Conservation (phyloP, 768 basidiomycete species). For the Leccinellum luteum region DNA sequence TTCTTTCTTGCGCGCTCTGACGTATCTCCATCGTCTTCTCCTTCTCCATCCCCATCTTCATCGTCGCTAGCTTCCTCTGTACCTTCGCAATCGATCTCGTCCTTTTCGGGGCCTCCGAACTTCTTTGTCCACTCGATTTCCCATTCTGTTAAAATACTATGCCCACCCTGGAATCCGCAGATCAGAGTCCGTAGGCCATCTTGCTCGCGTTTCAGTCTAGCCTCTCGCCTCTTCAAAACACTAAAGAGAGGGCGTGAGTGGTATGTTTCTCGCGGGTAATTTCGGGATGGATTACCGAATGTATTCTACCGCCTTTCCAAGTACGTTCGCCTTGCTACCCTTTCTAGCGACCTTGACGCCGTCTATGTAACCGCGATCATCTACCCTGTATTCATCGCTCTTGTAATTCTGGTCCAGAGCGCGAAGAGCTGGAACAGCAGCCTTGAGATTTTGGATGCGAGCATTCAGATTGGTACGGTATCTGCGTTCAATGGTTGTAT, state of each 20-base stretch:
- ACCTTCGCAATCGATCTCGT: conserved; percentile 53
- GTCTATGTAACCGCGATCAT: conserved; percentile 83
- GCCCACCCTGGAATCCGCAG: conserved; percentile 69
- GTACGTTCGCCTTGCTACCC: conserved; percentile 86
- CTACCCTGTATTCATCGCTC: conserved; percentile 50
- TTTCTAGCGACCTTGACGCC: conserved; percentile 92
- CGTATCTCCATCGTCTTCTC: conserved; percentile 37
- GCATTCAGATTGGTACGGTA: conserved; percentile 89
- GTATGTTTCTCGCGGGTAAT: not conserved
- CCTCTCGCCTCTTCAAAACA: conserved; percentile 78
- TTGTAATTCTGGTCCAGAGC: conserved; percentile 60
- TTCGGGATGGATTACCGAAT: conserved; percentile 49
- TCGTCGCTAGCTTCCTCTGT: conserved; percentile 43
- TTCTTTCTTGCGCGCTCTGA: conserved; percentile 60
- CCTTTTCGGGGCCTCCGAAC: conserved; percentile 77
- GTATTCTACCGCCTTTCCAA: conserved; percentile 90
- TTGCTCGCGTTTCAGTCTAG: conserved; percentile 68
- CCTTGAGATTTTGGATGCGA: conserved; percentile 75
- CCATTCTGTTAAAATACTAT: conserved; percentile 69
- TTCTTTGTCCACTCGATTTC: conserved; percentile 69
- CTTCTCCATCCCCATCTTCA: conserved; percentile 44
- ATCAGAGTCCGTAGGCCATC: conserved; percentile 70
- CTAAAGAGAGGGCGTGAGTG: conserved; percentile 32
- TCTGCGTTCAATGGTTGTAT: conserved; percentile 85
- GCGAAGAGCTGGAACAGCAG: conserved; percentile 80